Evolutionary conservation across 129 eudicot species (phyloP).

Genomic region (Dittrichia graveolens): DNA sequence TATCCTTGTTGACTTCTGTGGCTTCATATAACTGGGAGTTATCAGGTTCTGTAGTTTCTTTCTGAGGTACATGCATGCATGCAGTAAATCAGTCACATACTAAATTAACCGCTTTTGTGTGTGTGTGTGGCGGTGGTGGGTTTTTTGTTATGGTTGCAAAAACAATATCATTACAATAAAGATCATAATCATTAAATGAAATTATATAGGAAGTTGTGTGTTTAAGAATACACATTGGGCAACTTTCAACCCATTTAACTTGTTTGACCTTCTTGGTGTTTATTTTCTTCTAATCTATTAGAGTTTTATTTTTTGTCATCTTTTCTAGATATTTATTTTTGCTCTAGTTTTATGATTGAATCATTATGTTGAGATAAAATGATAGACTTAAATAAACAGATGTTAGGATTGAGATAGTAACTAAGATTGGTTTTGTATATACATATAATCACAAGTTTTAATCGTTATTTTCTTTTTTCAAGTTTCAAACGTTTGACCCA

Average conservation of each 20-base stretch:
- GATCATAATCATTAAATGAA: neutral
- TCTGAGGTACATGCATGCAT: slow-evolving; percentile 28
- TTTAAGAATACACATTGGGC: neutral
- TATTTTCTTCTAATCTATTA: neutral
- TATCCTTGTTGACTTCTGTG: slow-evolving; percentile 11
- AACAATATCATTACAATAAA: neutral
- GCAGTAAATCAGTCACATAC: slow-evolving; percentile 17
- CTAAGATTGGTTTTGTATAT: neutral
- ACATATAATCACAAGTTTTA: neutral
- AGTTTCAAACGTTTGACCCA: neutral
- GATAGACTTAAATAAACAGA: neutral
- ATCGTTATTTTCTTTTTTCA: neutral
- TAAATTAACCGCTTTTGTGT: neutral
- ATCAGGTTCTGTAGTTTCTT: slow-evolving; percentile 34
- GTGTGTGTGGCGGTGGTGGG: too few species aligned
- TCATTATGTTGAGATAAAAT: neutral
- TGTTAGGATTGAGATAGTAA: neutral
- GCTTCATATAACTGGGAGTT: slow-evolving; percentile 23
- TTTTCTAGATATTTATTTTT: neutral
- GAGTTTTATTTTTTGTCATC: neutral
- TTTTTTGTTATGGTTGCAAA: neutral
- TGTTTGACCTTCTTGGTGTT: neutral
- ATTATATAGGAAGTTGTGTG: neutral
- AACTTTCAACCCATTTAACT: neutral
- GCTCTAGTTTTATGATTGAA: slow-evolving; percentile 3